Percentiles rank a stretch among this genome's conserved stretches.
phyloP scores from a whole-genome alignment of 2,329 filamentous ascomycete genomes.

The Arthrinium puccinioides region DNA sequence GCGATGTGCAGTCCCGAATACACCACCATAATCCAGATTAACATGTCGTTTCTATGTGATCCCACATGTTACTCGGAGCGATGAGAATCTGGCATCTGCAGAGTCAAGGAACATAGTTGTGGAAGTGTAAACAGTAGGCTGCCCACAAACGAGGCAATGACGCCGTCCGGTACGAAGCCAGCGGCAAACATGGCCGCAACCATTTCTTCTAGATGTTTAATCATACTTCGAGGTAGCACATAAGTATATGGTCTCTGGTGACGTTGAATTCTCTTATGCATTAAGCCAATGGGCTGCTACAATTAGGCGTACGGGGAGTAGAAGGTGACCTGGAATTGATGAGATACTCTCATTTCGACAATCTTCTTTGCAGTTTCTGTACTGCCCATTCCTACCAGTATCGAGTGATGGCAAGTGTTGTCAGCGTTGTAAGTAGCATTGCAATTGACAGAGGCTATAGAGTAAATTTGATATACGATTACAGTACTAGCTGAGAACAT shows the following conservation, averaged over 20 bases:
- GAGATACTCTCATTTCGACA: neutral
- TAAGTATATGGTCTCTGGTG: conserved; percentile 40
- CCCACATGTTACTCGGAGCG: too few relatives aligned
- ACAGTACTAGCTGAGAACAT: too few relatives aligned
- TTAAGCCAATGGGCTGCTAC: conserved; percentile 1
- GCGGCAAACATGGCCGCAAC: conserved; percentile 33
- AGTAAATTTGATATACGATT: too few relatives aligned
- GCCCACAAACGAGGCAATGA: conserved; percentile 35
- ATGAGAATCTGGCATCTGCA: conserved; percentile 19
- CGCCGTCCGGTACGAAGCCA: conserved; percentile 40
- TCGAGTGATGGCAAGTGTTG: too few relatives aligned
- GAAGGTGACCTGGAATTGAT: neutral
- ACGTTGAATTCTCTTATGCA: neutral
- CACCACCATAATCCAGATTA: too few relatives aligned
- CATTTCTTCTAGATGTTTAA: conserved; percentile 21
- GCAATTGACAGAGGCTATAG: too few relatives aligned
- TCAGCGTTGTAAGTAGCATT: too few relatives aligned
- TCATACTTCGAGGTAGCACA: conserved; percentile 44
- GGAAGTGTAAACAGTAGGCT: conserved; percentile 45
- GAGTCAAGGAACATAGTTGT: conserved; percentile 33
- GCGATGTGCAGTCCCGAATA: too few relatives aligned
- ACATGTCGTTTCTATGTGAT: too few relatives aligned
- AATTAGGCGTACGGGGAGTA: neutral
- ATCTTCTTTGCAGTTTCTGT: neutral
- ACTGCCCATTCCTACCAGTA: too few relatives aligned